A percentile compares a stretch with the other conserved stretches of the same genome.
Evolutionary conservation across 495 filamentous ascomycete species (phyloP).

Genomic region (Aspergillus olivimuriae): DNA sequence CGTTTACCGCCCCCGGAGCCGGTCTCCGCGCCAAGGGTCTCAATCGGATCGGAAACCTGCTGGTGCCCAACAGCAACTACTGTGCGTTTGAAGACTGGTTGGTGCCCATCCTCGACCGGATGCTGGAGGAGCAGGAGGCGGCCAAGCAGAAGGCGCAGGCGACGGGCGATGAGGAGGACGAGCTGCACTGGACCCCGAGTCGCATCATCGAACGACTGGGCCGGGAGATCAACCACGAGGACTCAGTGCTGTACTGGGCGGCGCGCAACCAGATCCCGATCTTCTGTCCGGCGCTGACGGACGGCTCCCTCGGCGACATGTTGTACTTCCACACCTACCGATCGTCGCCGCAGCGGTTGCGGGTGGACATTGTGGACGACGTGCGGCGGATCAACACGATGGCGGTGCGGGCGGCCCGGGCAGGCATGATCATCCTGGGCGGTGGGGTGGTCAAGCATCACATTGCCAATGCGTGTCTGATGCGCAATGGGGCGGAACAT

Average conservation of each 20-base stretch:
- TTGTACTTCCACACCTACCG: conserved; percentile 94
- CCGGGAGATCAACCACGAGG: conserved; percentile 84
- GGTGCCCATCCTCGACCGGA: conserved; percentile 79
- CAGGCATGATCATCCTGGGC: conserved; percentile 91
- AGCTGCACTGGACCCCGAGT: conserved; percentile 83
- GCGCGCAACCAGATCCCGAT: conserved; percentile 90
- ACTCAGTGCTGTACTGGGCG: conserved; percentile 90
- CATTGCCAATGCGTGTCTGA: conserved; percentile 92
- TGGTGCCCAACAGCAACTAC: conserved; percentile 97
- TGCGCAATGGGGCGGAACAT: conserved; percentile 93
- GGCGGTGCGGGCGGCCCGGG: conserved; percentile 71
- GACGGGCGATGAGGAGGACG: conserved; percentile 53
- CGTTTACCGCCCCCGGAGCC: conserved; percentile 69
- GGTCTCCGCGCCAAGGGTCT: conserved; percentile 73
- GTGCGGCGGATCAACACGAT: conserved; percentile 86
- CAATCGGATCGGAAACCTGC: conserved; percentile 90
- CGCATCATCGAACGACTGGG: conserved; percentile 82
- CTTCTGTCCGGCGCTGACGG: conserved; percentile 93
- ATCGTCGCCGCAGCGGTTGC: conserved; percentile 66
- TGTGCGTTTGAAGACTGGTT: conserved; percentile 98
- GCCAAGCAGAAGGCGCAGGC: conserved; percentile 41
- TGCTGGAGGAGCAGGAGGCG: conserved; percentile 89
- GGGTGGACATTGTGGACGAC: conserved; percentile 84
- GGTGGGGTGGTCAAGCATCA: conserved; percentile 95
- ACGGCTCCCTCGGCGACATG: conserved; percentile 95